These are phyloP conservation scores for Penicillium griseofulvum DNA, from an alignment of 2,329 filamentous ascomycete species.

Conservation along the genomic window DNA sequence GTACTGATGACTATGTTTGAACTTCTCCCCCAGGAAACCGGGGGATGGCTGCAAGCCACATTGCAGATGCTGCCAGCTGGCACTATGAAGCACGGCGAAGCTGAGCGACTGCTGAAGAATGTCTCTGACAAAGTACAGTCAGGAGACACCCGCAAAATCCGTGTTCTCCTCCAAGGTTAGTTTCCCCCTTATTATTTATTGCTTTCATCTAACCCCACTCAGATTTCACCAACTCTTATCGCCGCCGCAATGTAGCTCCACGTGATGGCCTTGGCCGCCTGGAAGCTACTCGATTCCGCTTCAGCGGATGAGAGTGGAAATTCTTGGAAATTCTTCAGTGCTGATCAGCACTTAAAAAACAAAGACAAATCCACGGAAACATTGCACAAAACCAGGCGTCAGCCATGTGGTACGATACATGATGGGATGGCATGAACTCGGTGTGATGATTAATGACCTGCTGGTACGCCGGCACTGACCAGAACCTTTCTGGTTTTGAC, in stretches of 20 bases:
- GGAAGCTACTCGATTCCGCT: constrained; percentile 84
- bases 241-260: constrained; percentile 91
- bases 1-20: constrained; percentile 89
- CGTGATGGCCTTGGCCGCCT: constrained; percentile 84
- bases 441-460: constrained; percentile 25
- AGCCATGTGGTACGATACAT: constrained; percentile 18
- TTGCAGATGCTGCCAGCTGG: constrained; percentile 80
- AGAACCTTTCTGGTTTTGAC: constrained; percentile 8
- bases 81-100: constrained; percentile 75
- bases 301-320: constrained; percentile 55
- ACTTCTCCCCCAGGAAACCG: constrained; percentile 74
- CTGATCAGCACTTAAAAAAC: constrained; percentile 11
- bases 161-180: constrained; percentile 70
- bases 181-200: neutral
- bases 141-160: constrained; percentile 72
- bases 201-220: neutral
- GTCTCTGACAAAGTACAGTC: constrained; percentile 73
- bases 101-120: constrained; percentile 73
- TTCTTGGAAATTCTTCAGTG: constrained; percentile 17
- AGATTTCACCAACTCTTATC: constrained; percentile 95
- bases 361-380: constrained; percentile 15
- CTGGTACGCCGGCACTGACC: constrained; percentile 12
- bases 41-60: constrained; percentile 78
- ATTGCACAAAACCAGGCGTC: constrained; percentile 25
- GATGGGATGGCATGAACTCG: constrained; percentile 19